phyloP scores from a whole-genome alignment of 768 basidiomycete species.

The Glaciozyma antarctica region DNA sequence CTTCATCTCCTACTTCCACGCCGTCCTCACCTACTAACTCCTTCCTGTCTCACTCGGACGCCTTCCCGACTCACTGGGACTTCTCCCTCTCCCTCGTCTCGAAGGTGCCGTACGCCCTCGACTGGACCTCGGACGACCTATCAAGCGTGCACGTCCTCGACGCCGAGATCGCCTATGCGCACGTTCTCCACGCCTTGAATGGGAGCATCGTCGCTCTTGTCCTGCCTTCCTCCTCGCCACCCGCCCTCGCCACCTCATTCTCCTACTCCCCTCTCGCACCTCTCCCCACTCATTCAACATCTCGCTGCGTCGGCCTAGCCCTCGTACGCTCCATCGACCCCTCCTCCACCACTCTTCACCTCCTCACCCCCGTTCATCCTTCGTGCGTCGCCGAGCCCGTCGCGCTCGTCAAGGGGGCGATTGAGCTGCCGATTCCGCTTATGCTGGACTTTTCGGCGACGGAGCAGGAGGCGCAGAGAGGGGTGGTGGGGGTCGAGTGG shows the following conservation, averaged over 20 bases:
- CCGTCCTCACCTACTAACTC: conserved; percentile 8
- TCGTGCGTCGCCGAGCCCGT: conserved; percentile 41
- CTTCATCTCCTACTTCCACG: conserved; percentile 29
- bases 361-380: conserved; percentile 68
- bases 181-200: conserved; percentile 63
- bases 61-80: conserved; percentile 50
- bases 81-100: conserved; percentile 59
- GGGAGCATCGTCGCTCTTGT: conserved; percentile 72
- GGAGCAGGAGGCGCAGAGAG: conserved; percentile 42
- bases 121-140: conserved; percentile 52
- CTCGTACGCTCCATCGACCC: conserved; percentile 52
- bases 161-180: conserved; percentile 60
- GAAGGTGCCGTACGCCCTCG: conserved; percentile 62
- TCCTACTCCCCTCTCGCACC: conserved; percentile 31
- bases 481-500: conserved; percentile 49
- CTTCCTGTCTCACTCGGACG: conserved; percentile 54
- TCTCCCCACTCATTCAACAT: conserved; percentile 52
- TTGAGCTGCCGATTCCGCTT: conserved; percentile 78
- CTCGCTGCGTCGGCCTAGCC: conserved; percentile 64
- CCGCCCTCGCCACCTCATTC: conserved; percentile 10
- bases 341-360: conserved; percentile 46
- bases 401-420: conserved; percentile 69
- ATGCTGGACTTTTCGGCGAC: conserved; percentile 60
- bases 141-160: conserved; percentile 53
- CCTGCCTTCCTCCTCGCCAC: conserved; percentile 23